phyloP scores from a whole-genome alignment of 345 rosid species.

The Citrus trifoliata region DNA sequence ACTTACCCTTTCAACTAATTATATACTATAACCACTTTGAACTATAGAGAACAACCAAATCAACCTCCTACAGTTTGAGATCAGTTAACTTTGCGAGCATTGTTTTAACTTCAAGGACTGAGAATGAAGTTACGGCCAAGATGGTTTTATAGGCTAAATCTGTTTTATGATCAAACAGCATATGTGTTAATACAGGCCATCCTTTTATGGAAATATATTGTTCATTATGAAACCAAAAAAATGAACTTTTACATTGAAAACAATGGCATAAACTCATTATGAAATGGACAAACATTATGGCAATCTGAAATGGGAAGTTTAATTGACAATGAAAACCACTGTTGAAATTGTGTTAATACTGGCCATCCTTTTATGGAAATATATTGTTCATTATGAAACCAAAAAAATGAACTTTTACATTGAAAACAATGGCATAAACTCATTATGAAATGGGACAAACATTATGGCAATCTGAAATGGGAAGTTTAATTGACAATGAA shows the following conservation, averaged over 20 bases:
- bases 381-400: not conserved
- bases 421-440: not conserved
- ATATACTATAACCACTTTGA: not conserved
- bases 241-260: not conserved
- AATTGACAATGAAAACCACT: too few relatives aligned
- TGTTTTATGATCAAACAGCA: slow-evolving; percentile 6
- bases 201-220: not conserved
- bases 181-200: not conserved
- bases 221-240: not conserved
- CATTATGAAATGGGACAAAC: not conserved
- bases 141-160: not conserved
- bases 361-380: not conserved
- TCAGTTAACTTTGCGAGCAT: not conserved
- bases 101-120: not conserved
- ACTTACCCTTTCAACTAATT: not conserved
- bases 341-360: not conserved
- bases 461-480: not conserved
- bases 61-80: not conserved
- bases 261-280: not conserved
- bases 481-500: not conserved
- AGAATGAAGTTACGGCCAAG: not conserved
- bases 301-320: too few relatives aligned
- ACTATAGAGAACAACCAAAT: not conserved
- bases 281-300: too few relatives aligned
- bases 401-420: too few relatives aligned